Evolutionary conservation across 768 basidiomycete genomes (phyloP).

Genomic region (Lanmaoa pseudosensibilis): DNA sequence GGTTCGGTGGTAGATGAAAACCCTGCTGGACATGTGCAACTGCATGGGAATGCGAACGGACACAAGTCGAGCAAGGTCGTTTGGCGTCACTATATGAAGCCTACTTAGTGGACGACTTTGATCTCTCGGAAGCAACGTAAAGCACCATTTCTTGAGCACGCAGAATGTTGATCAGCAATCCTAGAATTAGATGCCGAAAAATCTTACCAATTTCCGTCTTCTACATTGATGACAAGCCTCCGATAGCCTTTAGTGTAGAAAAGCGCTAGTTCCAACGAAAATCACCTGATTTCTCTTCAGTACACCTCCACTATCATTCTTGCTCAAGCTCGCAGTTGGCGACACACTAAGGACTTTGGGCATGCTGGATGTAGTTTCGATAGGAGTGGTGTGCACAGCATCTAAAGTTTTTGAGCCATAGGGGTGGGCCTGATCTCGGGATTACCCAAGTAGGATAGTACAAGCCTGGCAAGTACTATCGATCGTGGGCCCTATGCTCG

Average conservation of each 20-base stretch:
- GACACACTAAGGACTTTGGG: constrained; percentile 35
- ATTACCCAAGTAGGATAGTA: too few species aligned
- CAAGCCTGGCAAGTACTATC: too few species aligned
- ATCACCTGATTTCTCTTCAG: constrained; percentile 30
- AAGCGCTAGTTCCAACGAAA: background rate
- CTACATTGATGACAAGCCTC: constrained; percentile 61
- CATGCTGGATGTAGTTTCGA: constrained; percentile 29
- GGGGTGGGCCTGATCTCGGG: background rate
- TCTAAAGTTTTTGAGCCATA: too few species aligned
- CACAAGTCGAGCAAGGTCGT: constrained; percentile 74
- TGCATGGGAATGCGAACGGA: constrained; percentile 72
- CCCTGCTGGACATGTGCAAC: constrained; percentile 61
- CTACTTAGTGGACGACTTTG: constrained; percentile 5
- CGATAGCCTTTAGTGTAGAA: background rate
- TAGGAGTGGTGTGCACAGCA: too few species aligned
- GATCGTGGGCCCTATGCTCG: too few species aligned
- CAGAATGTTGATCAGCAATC: constrained; percentile 17
- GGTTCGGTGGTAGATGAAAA: constrained; percentile 49
- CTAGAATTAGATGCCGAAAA: background rate
- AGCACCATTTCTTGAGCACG: constrained; percentile 57
- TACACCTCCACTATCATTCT: background rate
- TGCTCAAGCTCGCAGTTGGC: background rate
- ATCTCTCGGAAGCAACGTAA: constrained; percentile 10
- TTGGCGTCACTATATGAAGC: constrained; percentile 59
- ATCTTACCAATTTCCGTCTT: constrained; percentile 65